Percentiles rank a stretch among this genome's conserved stretches.
Conservation (phyloP, 2,329 filamentous ascomycete species). For the Orbilia blumenaviensis region DNA sequence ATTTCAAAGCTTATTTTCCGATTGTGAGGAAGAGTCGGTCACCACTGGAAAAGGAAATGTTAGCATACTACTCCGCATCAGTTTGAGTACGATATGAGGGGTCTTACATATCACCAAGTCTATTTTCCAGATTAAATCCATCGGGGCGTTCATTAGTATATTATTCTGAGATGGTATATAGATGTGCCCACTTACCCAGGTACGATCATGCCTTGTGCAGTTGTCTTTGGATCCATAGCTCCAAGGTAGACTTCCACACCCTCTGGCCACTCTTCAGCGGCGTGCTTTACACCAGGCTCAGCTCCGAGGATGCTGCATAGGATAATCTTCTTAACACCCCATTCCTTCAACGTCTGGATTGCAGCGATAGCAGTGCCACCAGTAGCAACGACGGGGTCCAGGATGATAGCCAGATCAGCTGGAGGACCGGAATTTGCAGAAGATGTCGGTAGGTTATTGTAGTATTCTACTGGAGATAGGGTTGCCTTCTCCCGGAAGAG, state of each 20-base stretch:
- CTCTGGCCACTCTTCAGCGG: slow-evolving; percentile 80
- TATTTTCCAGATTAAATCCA: neutral
- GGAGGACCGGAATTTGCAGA: slow-evolving; percentile 61
- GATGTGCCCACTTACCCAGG: slow-evolving; percentile 34
- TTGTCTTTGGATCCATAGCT: slow-evolving; percentile 34
- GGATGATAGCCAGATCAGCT: slow-evolving; percentile 77
- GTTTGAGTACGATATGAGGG: neutral
- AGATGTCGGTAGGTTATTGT: slow-evolving; percentile 84
- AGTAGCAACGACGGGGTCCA: slow-evolving; percentile 93
- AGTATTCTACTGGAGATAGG: slow-evolving; percentile 92
- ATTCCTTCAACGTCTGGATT: slow-evolving; percentile 86
- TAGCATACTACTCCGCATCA: neutral
- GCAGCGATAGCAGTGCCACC: slow-evolving; percentile 89
- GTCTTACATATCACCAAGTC: slow-evolving; percentile 51
- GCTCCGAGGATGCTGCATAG: slow-evolving; percentile 80
- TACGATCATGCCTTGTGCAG: slow-evolving; percentile 42
- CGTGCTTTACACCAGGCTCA: slow-evolving; percentile 73
- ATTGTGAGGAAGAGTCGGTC: slow-evolving; percentile 52
- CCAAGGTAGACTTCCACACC: slow-evolving; percentile 81
- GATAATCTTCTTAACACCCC: slow-evolving; percentile 85
- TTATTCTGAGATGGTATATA: neutral
- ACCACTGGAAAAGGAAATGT: slow-evolving; percentile 16
- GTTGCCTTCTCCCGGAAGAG: slow-evolving; percentile 90
- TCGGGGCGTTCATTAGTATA: neutral
- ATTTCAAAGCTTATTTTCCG: slow-evolving; percentile 28